These are phyloP conservation scores for Cystofilobasidium capitatum DNA, from an alignment of 768 basidiomycete species.

Conservation along the genomic window DNA sequence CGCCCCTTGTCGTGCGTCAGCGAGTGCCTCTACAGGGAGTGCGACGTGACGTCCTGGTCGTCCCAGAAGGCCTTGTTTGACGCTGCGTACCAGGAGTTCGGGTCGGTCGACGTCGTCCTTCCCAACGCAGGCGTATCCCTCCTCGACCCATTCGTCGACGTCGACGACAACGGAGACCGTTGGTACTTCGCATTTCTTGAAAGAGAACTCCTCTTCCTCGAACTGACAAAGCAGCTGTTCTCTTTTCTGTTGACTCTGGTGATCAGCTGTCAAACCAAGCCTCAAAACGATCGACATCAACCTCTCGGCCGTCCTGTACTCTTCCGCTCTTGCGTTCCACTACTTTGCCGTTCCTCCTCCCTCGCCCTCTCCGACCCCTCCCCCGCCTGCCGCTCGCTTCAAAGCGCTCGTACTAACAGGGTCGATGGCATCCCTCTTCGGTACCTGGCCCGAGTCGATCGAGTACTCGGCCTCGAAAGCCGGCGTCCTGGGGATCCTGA, in stretches of 20 bases:
- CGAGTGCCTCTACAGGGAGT: not conserved
- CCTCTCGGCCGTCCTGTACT: constrained; percentile 13
- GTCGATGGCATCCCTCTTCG: constrained; percentile 15
- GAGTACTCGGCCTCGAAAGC: constrained; percentile 21
- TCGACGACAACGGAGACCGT: constrained; percentile 1
- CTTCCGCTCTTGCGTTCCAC: constrained; percentile 18
- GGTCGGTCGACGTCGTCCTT: constrained; percentile 19
- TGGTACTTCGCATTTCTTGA: not conserved
- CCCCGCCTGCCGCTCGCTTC: not conserved
- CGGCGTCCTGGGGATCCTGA: constrained; percentile 14
- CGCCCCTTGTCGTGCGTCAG: not conserved
- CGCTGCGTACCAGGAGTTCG: not conserved
- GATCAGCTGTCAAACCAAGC: not conserved
- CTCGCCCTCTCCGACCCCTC: not conserved
- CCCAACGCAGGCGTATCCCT: constrained; percentile 23
- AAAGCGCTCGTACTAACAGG: constrained; percentile 21
- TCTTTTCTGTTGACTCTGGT: not conserved
- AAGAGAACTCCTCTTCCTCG: not conserved
- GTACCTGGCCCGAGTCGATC: not conserved
- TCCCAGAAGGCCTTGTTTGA: not conserved
- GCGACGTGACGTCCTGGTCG: not conserved
- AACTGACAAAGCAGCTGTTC: not conserved
- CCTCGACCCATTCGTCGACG: not conserved
- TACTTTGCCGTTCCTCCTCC: not conserved
- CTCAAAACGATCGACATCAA: constrained; percentile 21